A percentile compares a stretch with the other conserved stretches of the same genome.
Evolutionary conservation across 768 basidiomycete genomes (phyloP).

Genomic region (Lactifluus subvellereus): DNA sequence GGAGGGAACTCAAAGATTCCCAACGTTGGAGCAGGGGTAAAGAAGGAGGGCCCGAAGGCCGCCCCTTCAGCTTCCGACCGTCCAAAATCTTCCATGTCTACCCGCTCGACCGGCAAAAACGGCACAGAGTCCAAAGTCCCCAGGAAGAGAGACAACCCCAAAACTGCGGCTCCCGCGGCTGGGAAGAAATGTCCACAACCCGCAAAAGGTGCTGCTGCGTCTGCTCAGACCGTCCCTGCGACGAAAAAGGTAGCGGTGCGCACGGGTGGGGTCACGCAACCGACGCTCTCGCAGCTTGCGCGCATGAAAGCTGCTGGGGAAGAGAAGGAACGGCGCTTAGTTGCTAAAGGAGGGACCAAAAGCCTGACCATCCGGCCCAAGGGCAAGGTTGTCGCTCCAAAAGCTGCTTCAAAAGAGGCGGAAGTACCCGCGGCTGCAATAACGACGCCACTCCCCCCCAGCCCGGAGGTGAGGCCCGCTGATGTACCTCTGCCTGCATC

Average conservation of each 20-base stretch:
- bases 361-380: neutral
- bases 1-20: neutral
- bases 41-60: neutral
- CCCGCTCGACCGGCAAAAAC: neutral
- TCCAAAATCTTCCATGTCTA: conserved; percentile 2
- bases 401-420: neutral
- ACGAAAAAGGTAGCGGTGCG: conserved; percentile 18
- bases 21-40: neutral
- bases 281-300: conserved; percentile 24
- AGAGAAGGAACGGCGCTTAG: conserved; percentile 16
- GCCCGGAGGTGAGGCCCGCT: conserved; percentile 13
- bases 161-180: neutral
- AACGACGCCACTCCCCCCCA: conserved; percentile 7
- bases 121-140: neutral
- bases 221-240: neutral
- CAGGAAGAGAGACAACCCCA: neutral
- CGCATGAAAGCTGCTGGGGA: conserved; percentile 22
- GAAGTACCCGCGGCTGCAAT: conserved; percentile 3
- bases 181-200: conserved; percentile 4
- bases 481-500: conserved; percentile 19
- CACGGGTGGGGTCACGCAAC: conserved; percentile 21
- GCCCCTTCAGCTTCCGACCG: neutral
- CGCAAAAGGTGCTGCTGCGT: neutral
- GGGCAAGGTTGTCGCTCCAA: neutral
- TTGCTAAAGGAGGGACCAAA: conserved; percentile 12